phyloP scores from a whole-genome alignment of 768 basidiomycete species.

The Suillus clintonianus region DNA sequence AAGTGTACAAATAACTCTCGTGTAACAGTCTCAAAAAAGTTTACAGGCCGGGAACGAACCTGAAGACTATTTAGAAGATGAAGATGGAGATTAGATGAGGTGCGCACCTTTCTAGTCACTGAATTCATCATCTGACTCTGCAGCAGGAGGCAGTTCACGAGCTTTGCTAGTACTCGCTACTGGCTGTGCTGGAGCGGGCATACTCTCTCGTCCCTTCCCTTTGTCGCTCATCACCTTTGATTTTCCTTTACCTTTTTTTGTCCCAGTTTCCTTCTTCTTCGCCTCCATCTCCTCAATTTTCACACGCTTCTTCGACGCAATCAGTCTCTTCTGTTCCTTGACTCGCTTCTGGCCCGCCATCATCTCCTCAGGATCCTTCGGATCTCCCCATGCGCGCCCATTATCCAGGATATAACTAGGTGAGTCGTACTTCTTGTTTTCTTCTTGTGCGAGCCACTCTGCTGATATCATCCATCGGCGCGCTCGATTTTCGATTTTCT shows the following conservation, averaged over 20 bases:
- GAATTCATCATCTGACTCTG: not conserved
- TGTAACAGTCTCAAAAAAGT: not conserved
- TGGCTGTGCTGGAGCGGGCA: not conserved
- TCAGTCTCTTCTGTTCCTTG: not conserved
- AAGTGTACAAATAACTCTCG: not conserved
- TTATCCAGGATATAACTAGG: too few relatives aligned
- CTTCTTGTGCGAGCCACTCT: slow-evolving; percentile 18
- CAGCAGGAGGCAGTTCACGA: not conserved
- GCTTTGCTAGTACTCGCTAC: not conserved
- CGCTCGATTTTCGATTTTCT: slow-evolving; percentile 10
- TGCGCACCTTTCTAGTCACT: not conserved
- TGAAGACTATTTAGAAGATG: not conserved
- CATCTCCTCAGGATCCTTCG: not conserved
- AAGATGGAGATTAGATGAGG: not conserved
- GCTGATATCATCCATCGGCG: slow-evolving; percentile 25
- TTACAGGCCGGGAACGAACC: not conserved
- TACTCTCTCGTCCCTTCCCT: not conserved
- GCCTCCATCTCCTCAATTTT: not conserved
- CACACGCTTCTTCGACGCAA: not conserved
- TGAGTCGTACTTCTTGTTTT: not conserved
- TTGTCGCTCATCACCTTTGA: not conserved
- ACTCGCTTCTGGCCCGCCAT: not conserved
- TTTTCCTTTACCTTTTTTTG: not conserved
- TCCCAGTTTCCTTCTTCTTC: not conserved
- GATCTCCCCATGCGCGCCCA: slow-evolving; percentile 6